phyloP scores from a whole-genome alignment of 2,329 filamentous ascomycete species.

The Dactylonectria macrodidyma region DNA sequence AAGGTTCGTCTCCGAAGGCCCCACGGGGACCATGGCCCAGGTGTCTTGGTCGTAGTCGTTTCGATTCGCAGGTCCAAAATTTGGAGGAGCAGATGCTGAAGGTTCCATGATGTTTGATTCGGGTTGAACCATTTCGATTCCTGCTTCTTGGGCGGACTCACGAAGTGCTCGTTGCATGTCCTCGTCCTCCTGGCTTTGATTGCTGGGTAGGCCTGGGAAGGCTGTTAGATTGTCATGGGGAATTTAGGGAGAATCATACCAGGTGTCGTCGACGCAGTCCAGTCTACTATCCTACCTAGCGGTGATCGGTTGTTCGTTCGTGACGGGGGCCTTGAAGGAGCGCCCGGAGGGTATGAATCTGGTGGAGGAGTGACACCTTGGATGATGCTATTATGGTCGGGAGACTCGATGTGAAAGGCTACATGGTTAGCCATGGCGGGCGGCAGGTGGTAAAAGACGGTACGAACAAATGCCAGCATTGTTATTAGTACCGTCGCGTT shows the following conservation, averaged over 20 bases:
- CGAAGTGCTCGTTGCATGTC: constrained; percentile 71
- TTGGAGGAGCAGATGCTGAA: constrained; percentile 57
- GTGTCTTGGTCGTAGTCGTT: constrained; percentile 67
- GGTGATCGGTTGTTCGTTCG: constrained; percentile 71
- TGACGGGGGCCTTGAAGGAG: constrained; percentile 75
- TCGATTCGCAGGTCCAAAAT: constrained; percentile 74
- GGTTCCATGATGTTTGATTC: constrained; percentile 65
- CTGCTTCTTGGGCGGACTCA: constrained; percentile 68
- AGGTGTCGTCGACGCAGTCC: constrained; percentile 59
- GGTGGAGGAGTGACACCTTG: constrained; percentile 60
- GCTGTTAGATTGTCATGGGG: constrained; percentile 44
- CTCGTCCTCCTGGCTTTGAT: constrained; percentile 64
- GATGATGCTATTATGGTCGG: constrained; percentile 61
- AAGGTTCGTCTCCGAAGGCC: constrained; percentile 43
- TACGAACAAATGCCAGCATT: constrained; percentile 62
- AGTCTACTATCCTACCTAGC: constrained; percentile 66
- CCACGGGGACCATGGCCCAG: constrained; percentile 72
- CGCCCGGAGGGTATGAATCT: constrained; percentile 59
- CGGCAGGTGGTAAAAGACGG: neutral
- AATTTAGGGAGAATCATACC: constrained; percentile 53
- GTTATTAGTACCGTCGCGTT: constrained; percentile 65
- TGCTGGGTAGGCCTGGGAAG: constrained; percentile 54
- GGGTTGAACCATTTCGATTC: constrained; percentile 60
- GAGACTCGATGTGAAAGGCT: constrained; percentile 71
- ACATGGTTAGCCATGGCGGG: constrained; percentile 42